Evolutionary conservation across 371 early-diverging fungal genomes (phyloP).

Genomic region (Mortierella sp.): DNA sequence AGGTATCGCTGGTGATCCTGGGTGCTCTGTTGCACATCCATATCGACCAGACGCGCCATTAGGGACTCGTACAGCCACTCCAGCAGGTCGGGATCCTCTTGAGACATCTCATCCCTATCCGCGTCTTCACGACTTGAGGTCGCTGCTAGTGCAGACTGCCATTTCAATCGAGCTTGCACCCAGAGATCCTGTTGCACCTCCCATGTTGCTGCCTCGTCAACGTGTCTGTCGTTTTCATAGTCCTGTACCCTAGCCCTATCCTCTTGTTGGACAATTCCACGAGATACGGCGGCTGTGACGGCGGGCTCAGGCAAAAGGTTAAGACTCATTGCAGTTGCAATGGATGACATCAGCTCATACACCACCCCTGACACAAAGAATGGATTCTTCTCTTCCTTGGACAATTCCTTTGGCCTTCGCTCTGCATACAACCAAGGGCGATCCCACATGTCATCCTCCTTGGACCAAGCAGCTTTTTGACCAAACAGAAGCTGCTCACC

Average conservation of each 20-base stretch:
- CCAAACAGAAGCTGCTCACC: constrained; percentile 23
- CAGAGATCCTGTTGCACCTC: constrained; percentile 29
- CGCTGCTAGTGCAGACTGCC: not conserved
- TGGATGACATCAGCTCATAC: constrained; percentile 39
- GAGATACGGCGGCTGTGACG: not conserved
- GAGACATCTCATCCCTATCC: not conserved
- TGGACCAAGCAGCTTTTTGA: constrained; percentile 14
- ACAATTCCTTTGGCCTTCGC: constrained; percentile 19
- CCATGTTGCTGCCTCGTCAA: constrained; percentile 25
- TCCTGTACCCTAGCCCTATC: constrained; percentile 25
- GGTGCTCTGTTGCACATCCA: constrained; percentile 13
- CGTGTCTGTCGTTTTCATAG: constrained; percentile 33
- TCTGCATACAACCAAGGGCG: constrained; percentile 25
- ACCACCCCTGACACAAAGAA: constrained; percentile 24
- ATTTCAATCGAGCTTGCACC: constrained; percentile 5
- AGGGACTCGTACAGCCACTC: constrained; percentile 40
- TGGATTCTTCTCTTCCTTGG: constrained; percentile 21
- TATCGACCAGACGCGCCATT: constrained; percentile 32
- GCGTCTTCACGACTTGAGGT: not conserved
- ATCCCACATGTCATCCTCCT: constrained; percentile 33
- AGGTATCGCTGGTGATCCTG: constrained; percentile 5
- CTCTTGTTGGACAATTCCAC: not conserved
- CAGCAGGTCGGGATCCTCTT: constrained; percentile 24
- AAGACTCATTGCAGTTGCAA: constrained; percentile 4
- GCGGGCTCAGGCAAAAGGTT: not conserved